Evolutionary conservation across 2,329 filamentous ascomycete genomes (phyloP), one percentile per base, ranked within the genome.

Genomic region (Emydomyces testavorans): DNA sequence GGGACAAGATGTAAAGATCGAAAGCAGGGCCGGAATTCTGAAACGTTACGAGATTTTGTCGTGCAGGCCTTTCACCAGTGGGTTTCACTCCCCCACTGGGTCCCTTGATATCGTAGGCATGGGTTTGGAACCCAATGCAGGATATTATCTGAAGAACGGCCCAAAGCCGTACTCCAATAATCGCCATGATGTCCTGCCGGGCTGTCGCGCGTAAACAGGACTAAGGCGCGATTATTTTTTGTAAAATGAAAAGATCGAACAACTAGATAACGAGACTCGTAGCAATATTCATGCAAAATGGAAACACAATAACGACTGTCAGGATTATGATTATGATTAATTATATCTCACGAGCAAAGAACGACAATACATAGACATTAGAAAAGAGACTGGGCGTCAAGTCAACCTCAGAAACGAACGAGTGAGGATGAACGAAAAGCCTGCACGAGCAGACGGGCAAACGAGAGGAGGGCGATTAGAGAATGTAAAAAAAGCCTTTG

Each of bases 1-100:
- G 72, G 10, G 82, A 83, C 41, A 90, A 74, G 21, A 93, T 70
- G 63, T 83, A 93, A 50, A 93, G 65, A 60, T 85, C 86, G 79
- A 76, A 74, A 57, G 85, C 78, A 6, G 73, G 61, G 13, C 71
- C 63, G 50, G 85, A 75, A 46, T 74, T 66, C 53, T 77, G 70
- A 56, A 93, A 70, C 32, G 82, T 69, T 38, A 81, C 73, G 53
- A 93, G 77, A 59, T 92, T 84, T 42, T 73, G 71, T 53, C 86
- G 76, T 26, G 68, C 50, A 6, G 66, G 66, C 15, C 62, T 49
- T 51, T 59, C 49, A 28, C 61, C 61, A 6, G 60, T 61, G 1
- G 41, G 29, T 5, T 47, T 57, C 28, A 65, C 52, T 23, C 60
- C 60, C 28, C 48, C 56, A 7, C 35, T 37, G 4, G 57, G 48